Conservation (phyloP, 352 stramenopile species). For the Globisporangium carolinianum region DNA sequence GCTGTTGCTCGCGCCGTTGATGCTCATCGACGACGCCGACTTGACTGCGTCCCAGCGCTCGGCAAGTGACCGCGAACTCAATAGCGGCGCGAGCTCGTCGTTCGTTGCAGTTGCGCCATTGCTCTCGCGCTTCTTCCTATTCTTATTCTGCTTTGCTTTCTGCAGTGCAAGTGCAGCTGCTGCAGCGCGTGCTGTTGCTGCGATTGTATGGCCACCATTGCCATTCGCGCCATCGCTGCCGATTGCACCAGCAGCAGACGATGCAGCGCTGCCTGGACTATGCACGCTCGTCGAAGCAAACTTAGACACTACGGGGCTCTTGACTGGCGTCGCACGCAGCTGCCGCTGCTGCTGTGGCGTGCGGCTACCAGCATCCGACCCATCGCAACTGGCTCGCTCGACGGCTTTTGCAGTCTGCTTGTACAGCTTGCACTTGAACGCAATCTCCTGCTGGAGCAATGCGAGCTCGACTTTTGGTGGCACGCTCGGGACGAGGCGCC, state of each 20-base stretch:
- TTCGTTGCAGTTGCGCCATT: constrained; percentile 14
- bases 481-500: constrained; percentile 55
- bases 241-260: background rate
- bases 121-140: constrained; percentile 8
- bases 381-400: constrained; percentile 6
- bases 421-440: constrained; percentile 72
- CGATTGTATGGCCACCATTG: background rate
- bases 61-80: constrained; percentile 46
- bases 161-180: constrained; percentile 4
- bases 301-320: constrained; percentile 7
- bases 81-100: constrained; percentile 52
- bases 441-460: constrained; percentile 59
- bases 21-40: constrained; percentile 1
- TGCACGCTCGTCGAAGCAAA: constrained; percentile 17
- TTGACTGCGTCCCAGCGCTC: constrained; percentile 34
- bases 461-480: constrained; percentile 55
- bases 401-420: constrained; percentile 23
- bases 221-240: background rate
- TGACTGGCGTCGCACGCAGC: background rate
- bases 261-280: background rate
- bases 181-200: constrained; percentile 10
- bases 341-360: constrained; percentile 1
- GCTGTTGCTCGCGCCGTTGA: background rate
- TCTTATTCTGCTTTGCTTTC: constrained; percentile 10
- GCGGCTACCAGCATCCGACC: background rate